These are phyloP conservation scores for Marasmius tenuissimus DNA, from an alignment of 1,284 basidiomycete genomes.

Conservation along the genomic window DNA sequence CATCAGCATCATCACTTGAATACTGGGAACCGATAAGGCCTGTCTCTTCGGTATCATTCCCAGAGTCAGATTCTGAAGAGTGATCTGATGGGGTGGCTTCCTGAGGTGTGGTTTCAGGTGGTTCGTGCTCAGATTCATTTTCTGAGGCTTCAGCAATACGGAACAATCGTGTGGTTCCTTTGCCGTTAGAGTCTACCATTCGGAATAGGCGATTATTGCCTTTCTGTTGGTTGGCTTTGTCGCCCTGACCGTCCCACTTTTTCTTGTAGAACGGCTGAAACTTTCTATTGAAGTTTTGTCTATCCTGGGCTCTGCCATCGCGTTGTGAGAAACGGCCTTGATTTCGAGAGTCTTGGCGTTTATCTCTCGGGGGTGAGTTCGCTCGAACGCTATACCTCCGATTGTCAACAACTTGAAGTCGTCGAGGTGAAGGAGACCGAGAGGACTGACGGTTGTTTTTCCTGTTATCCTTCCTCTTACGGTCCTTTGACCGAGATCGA, in stretches of 20 bases:
- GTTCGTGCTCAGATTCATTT: conserved; percentile 19
- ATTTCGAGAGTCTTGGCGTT: too few species aligned
- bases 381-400: not conserved
- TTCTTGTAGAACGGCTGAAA: conserved; percentile 16
- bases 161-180: not conserved
- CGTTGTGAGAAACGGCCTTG: not conserved
- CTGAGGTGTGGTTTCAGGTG: not conserved
- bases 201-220: conserved; percentile 11
- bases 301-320: not conserved
- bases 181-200: not conserved
- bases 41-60: not conserved
- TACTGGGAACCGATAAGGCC: not conserved
- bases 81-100: too few species aligned
- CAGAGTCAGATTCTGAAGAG: not conserved
- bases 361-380: not conserved
- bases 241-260: too few species aligned
- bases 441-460: not conserved
- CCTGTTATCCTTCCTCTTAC: not conserved
- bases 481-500: not conserved
- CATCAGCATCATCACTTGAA: not conserved
- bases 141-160: not conserved
- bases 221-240: too few species aligned
- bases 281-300: conserved; percentile 17
- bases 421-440: not conserved
- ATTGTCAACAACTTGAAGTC: not conserved